A percentile compares a stretch with the other conserved stretches of the same genome.
These are phyloP conservation scores for Flaveria floridana DNA, from an alignment of 140 eudicot genomes.

Conservation along the genomic window DNA sequence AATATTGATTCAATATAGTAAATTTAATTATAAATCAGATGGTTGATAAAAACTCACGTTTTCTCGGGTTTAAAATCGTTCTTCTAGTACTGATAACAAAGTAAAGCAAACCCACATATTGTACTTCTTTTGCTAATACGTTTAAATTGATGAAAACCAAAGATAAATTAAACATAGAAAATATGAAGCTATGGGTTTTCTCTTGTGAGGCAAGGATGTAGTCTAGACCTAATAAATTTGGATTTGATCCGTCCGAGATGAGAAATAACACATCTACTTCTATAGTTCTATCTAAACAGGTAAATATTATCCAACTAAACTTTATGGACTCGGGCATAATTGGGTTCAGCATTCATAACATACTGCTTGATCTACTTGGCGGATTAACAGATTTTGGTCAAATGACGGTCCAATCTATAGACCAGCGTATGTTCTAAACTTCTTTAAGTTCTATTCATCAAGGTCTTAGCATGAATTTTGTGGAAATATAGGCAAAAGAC, in stretches of 20 bases:
- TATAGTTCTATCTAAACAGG: neutral
- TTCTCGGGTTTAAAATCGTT: too few species aligned
- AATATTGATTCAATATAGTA: too few species aligned
- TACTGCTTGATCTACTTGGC: constrained; percentile 72
- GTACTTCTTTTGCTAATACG: too few species aligned
- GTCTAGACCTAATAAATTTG: neutral
- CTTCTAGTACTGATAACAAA: too few species aligned
- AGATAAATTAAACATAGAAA: too few species aligned
- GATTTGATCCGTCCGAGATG: neutral
- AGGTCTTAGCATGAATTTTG: constrained; percentile 47
- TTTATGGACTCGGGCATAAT: constrained; percentile 46
- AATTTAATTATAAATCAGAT: too few species aligned
- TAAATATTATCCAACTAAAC: neutral
- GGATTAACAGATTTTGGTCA: constrained; percentile 71
- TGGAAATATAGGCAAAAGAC: constrained; percentile 81
- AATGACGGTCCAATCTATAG: constrained; percentile 75
- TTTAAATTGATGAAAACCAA: too few species aligned
- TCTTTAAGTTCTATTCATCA: neutral
- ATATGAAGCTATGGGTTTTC: too few species aligned
- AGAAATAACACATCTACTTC: neutral
- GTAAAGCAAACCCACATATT: too few species aligned
- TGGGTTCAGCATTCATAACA: constrained; percentile 80
- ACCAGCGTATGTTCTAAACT: constrained; percentile 48
- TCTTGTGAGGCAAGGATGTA: too few species aligned
- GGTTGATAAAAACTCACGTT: too few species aligned